Conservation (phyloP, 371 early-diverging fungal species). For the Mucor piriformis region DNA sequence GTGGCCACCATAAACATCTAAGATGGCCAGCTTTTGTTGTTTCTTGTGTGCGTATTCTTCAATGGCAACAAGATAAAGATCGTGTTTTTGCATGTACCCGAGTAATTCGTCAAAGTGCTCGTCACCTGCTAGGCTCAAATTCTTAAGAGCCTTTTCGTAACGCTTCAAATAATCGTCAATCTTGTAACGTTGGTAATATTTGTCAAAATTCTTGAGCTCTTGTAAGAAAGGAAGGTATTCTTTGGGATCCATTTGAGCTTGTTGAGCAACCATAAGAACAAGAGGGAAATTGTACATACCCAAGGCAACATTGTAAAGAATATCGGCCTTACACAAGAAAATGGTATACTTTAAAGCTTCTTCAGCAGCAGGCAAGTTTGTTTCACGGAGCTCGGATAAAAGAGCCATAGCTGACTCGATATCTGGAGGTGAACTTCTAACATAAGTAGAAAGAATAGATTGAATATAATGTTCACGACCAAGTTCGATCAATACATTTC, state of each 20-base stretch:
- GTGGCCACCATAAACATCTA: conserved; percentile 69
- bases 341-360: conserved; percentile 89
- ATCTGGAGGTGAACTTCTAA: conserved; percentile 82
- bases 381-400: conserved; percentile 53
- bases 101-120: conserved; percentile 69
- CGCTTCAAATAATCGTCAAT: conserved; percentile 89
- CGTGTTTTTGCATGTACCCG: conserved; percentile 65
- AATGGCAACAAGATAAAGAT: conserved; percentile 68
- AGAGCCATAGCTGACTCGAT: conserved; percentile 79
- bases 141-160: conserved; percentile 67
- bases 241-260: conserved; percentile 93
- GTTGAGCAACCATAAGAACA: conserved; percentile 93
- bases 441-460: conserved; percentile 85
- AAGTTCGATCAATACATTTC: conserved; percentile 60
- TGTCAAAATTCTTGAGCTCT: conserved; percentile 74
- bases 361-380: conserved; percentile 69
- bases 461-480: conserved; percentile 75
- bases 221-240: conserved; percentile 92
- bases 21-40: conserved; percentile 48
- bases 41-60: conserved; percentile 55
- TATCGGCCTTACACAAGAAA: conserved; percentile 87
- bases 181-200: conserved; percentile 78
- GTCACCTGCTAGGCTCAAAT: conserved; percentile 71
- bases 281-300: conserved; percentile 94
- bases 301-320: conserved; percentile 88